These are phyloP conservation scores for Wallacemonas sp. DNA, from an alignment of 208 protist genomes.

Conservation along the genomic window DNA sequence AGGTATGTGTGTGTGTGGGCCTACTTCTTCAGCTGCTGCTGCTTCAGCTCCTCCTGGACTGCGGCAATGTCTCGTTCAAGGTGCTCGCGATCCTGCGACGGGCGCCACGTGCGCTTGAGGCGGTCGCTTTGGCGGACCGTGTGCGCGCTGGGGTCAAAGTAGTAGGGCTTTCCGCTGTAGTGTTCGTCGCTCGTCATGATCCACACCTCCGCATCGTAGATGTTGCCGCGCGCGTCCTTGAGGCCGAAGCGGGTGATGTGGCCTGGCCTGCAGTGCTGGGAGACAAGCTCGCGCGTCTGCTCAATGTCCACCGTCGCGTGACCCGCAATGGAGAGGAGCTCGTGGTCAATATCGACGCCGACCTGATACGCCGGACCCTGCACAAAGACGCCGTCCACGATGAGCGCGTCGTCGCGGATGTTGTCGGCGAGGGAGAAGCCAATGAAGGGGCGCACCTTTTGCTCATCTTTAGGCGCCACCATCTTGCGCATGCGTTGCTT, in stretches of 20 bases:
- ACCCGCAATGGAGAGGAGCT: conserved; percentile 33
- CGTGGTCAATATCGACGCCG: conserved; percentile 45
- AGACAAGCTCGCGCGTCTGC: conserved; percentile 31
- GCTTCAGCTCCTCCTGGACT: not conserved
- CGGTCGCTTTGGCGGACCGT: conserved; percentile 41
- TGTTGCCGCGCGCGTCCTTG: conserved; percentile 17
- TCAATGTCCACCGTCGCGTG: conserved; percentile 22
- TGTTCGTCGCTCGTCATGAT: conserved; percentile 52
- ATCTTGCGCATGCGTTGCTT: conserved; percentile 27
- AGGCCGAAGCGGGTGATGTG: conserved; percentile 30
- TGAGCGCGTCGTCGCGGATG: conserved; percentile 30
- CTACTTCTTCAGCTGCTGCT: not conserved
- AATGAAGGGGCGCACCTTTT: conserved; percentile 34
- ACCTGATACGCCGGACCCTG: conserved; percentile 39
- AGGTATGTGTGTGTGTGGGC: not conserved
- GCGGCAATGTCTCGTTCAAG: not conserved
- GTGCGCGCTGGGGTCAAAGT: conserved; percentile 47
- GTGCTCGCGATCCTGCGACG: conserved; percentile 8
- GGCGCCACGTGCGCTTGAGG: conserved; percentile 29
- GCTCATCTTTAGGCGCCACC: conserved; percentile 19
- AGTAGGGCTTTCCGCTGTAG: conserved; percentile 46
- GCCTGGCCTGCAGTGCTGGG: conserved; percentile 35
- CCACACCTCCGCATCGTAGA: conserved; percentile 46
- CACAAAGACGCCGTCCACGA: conserved; percentile 53
- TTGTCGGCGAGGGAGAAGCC: conserved; percentile 62